Evolutionary conservation across 345 rosid species (phyloP), one percentile per base, ranked within the genome.

Genomic region (Geranium brycei): DNA sequence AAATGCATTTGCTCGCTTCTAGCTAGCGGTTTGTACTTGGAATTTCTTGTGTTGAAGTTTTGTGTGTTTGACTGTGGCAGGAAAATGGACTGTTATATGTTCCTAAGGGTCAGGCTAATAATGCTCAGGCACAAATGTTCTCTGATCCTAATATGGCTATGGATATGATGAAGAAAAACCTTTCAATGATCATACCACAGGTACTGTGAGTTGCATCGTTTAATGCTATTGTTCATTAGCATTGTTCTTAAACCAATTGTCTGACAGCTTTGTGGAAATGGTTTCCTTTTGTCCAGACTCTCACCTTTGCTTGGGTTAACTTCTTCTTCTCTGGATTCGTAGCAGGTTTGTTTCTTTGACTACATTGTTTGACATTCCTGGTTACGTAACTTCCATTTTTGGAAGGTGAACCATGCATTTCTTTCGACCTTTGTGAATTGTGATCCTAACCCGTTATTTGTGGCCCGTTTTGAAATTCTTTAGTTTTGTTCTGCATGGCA

Each of bases 111-210:
- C 84, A 87, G 75, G 88, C 73, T 59, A 82, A 70, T 67, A 95
- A 95, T 74, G 71, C 97, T 2, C 99, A 95, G 75, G 99, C 99
- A 0, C 96, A 88, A 69, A 95, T 95, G 99, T 87, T 95, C 71
- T 91, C 99, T 69, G 99, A 95, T 76, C 99, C 97, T 14, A 95
- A 95, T 74, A 91, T 95, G 97, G 99, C 99, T 19, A 91, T 91
- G 99, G 99, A 91, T 68, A 95, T 95, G 96, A 91, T 95, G 99
- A 95, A 95, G 88, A 91, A 95, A 70, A 91, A 95, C 75, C 96
- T 95, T 68, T 95, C 99, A 0, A 91, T 91, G 99, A 91, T 95
- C 72, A 83, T 95, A 61, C 99, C 99, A 8, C 99, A 95, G 97
- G 97, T 95, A 65, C 53, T 59, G 68, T 28, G 11, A 7, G 18